Conservation (phyloP, 768 basidiomycete species). For the Galerina sulciceps region DNA sequence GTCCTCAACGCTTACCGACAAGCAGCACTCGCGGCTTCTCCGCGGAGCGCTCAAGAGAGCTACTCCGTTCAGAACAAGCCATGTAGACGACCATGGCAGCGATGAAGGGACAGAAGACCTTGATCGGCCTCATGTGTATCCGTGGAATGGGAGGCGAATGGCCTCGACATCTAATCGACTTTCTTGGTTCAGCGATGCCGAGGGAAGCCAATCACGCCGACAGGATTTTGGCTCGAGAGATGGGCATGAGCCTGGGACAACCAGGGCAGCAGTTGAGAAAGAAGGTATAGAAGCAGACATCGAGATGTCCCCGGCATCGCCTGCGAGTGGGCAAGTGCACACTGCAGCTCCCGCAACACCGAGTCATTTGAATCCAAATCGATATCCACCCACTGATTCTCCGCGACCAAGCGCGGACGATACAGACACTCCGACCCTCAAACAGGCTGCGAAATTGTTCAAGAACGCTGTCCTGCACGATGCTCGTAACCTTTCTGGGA, state of each 20-base stretch:
- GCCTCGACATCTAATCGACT: constrained; percentile 8
- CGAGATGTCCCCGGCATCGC: constrained; percentile 18
- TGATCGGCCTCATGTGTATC: constrained; percentile 14
- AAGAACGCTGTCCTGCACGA: constrained; percentile 78
- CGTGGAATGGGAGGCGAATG: constrained; percentile 19
- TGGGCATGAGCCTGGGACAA: not conserved
- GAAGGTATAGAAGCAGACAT: constrained; percentile 19
- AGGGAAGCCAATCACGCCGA: not conserved
- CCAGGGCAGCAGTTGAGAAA: constrained; percentile 1
- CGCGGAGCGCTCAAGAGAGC: constrained; percentile 32
- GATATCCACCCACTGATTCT: constrained; percentile 42
- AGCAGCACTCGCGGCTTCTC: constrained; percentile 44
- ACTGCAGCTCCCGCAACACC: constrained; percentile 17
- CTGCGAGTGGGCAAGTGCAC: constrained; percentile 11
- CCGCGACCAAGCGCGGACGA: constrained; percentile 27
- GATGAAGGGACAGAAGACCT: constrained; percentile 20
- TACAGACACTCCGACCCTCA: constrained; percentile 42
- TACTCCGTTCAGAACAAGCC: constrained; percentile 11
- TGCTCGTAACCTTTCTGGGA: constrained; percentile 69
- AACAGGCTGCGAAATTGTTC: constrained; percentile 64
- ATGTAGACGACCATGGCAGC: constrained; percentile 19
- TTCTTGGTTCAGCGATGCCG: constrained; percentile 12
- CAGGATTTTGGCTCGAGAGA: constrained; percentile 5
- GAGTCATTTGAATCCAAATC: constrained; percentile 33
- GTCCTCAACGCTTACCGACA: constrained; percentile 42